Percentiles rank a stretch among this genome's conserved stretches.
Evolutionary conservation across 1,284 basidiomycete species (phyloP).

Genomic region (Ceraceosorus bombacis): DNA sequence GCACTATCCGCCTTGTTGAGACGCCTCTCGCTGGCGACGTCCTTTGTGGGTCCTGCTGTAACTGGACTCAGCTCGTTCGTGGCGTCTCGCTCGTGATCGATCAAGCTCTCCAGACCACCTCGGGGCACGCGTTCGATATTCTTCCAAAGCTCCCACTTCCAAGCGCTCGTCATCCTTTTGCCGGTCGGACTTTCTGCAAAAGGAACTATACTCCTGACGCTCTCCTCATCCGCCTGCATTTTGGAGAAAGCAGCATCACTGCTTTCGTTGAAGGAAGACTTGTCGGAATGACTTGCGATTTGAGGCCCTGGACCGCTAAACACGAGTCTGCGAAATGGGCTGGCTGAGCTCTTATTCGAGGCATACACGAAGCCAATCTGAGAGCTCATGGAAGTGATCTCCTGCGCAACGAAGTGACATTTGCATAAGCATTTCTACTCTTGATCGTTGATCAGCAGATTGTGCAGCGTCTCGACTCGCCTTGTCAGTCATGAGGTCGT

Average conservation of each 20-base stretch:
- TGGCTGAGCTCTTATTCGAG: constrained; percentile 65
- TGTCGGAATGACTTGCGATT: too few relatives aligned
- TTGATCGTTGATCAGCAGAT: neutral
- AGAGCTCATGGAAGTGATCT: constrained; percentile 74
- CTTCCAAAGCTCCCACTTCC: neutral
- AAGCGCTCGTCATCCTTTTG: constrained; percentile 6
- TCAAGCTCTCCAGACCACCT: neutral
- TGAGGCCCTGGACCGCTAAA: constrained; percentile 61
- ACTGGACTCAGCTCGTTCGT: too few relatives aligned
- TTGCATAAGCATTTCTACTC: neutral
- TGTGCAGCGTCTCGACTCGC: neutral
- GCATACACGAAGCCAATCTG: constrained; percentile 86
- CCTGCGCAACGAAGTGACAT: constrained; percentile 54
- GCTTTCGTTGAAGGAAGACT: neutral
- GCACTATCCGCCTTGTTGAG: too few relatives aligned
- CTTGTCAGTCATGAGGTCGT: constrained; percentile 87
- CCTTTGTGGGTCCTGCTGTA: neutral
- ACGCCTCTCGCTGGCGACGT: neutral
- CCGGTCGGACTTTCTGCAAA: constrained; percentile 1
- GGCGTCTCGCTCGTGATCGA: neutral
- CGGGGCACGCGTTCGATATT: neutral
- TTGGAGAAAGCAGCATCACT: neutral
- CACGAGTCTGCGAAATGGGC: constrained; percentile 65
- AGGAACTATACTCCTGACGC: neutral
- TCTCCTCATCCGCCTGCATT: too few relatives aligned